These are phyloP conservation scores for Saururus chinensis DNA, from an alignment of 164 flowering plant species.

Conservation along the genomic window DNA sequence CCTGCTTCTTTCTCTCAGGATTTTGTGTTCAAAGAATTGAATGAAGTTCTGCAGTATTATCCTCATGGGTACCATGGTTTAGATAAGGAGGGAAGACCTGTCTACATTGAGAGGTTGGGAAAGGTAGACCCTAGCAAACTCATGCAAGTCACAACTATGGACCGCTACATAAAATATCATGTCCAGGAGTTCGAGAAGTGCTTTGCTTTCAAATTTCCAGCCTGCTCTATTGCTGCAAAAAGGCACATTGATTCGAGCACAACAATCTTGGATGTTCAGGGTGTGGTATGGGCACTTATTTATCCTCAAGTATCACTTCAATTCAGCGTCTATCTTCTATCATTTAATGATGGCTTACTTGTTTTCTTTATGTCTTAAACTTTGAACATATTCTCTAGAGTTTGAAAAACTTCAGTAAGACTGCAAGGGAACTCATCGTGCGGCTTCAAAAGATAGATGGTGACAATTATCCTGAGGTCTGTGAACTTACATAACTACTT, in stretches of 20 bases:
- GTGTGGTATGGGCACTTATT: constrained; percentile 45
- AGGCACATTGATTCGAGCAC: constrained; percentile 63
- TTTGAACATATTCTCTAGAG: constrained; percentile 33
- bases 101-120: constrained; percentile 67
- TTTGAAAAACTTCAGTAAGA: constrained; percentile 65
- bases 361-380: background rate
- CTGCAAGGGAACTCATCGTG: constrained; percentile 75
- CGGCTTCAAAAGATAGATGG: constrained; percentile 82
- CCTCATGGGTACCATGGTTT: constrained; percentile 87
- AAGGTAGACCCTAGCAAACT: constrained; percentile 55
- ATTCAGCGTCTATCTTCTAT: background rate
- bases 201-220: constrained; percentile 57
- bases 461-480: constrained; percentile 95
- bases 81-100: constrained; percentile 73
- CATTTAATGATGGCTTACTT: background rate
- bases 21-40: constrained; percentile 54
- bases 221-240: constrained; percentile 78
- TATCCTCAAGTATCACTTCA: background rate
- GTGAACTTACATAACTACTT: background rate
- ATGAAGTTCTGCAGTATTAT: constrained; percentile 59
- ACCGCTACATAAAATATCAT: constrained; percentile 68
- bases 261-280: constrained; percentile 75
- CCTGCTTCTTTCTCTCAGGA: constrained; percentile 27
- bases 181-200: constrained; percentile 70
- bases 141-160: constrained; percentile 67